A percentile compares a stretch with the other conserved stretches of the same genome.
Evolutionary conservation across 306 rosid species (phyloP).

Genomic region (Dalbergia cochinchinensis): DNA sequence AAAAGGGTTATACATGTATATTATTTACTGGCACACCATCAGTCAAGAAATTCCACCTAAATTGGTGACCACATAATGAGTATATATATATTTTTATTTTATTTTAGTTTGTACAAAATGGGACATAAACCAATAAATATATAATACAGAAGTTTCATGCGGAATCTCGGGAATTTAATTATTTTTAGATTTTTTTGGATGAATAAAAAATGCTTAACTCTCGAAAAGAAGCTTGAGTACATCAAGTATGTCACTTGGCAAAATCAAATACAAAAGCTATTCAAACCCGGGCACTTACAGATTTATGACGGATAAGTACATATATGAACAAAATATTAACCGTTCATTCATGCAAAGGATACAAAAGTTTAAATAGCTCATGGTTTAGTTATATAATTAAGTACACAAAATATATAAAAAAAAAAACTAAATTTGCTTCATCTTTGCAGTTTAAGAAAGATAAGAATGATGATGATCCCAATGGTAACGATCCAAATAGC

Average conservation of each 20-base stretch:
- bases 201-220: too few relatives aligned
- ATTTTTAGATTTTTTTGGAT: background rate
- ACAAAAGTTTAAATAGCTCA: background rate
- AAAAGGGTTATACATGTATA: background rate
- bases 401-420: background rate
- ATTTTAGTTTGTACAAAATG: background rate
- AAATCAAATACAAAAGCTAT: too few relatives aligned
- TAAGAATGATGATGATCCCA: slow-evolving; percentile 65
- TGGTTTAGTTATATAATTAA: background rate
- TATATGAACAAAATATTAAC: background rate
- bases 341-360: background rate
- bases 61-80: background rate
- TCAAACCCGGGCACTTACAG: background rate
- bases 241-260: too few relatives aligned
- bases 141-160: background rate
- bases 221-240: too few relatives aligned
- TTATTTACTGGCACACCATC: background rate
- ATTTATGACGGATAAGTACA: background rate
- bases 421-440: background rate
- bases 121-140: background rate
- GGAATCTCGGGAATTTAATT: background rate
- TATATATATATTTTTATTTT: background rate
- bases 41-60: background rate
- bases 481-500: slow-evolving; percentile 64
- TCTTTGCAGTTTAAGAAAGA: slow-evolving; percentile 71